These are phyloP conservation scores for Phylloporus sp. DNA, from an alignment of 1,284 basidiomycete species.

Conservation along the genomic window DNA sequence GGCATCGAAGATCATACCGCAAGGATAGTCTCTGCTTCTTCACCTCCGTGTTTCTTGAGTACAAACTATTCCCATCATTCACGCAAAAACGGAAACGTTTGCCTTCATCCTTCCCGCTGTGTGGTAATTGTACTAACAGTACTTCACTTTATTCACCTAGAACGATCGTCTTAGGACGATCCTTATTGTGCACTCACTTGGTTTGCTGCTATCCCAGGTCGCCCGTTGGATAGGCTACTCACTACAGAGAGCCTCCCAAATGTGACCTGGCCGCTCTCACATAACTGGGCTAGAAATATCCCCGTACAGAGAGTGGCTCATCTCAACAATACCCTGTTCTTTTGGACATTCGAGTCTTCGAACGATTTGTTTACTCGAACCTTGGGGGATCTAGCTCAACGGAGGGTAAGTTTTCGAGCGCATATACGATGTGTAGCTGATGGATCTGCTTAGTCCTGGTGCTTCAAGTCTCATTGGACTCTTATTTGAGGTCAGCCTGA, in stretches of 20 bases:
- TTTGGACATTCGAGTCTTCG: slow-evolving; percentile 71
- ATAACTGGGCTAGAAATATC: slow-evolving; percentile 74
- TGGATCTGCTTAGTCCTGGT: slow-evolving; percentile 58
- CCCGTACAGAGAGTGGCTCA: slow-evolving; percentile 67
- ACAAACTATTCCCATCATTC: too few relatives aligned
- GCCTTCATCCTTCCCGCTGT: too few relatives aligned
- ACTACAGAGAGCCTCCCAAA: slow-evolving; percentile 66
- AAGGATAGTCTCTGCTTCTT: too few relatives aligned
- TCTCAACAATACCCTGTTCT: slow-evolving; percentile 70
- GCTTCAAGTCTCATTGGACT: slow-evolving; percentile 72
- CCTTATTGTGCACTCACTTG: too few relatives aligned
- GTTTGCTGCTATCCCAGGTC: too few relatives aligned
- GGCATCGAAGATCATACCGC: too few relatives aligned
- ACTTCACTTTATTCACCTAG: too few relatives aligned
- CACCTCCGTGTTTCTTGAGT: too few relatives aligned
- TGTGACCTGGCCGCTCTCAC: slow-evolving; percentile 62
- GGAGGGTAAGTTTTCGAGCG: slow-evolving; percentile 59
- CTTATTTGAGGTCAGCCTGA: slow-evolving; percentile 62
- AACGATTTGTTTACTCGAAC: slow-evolving; percentile 68
- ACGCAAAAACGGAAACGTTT: too few relatives aligned
- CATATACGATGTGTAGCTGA: slow-evolving; percentile 5
- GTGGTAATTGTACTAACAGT: too few relatives aligned
- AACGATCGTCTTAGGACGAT: too few relatives aligned
- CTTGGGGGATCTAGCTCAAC: slow-evolving; percentile 80
- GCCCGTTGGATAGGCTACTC: too few relatives aligned